Conservation (phyloP, 2,329 filamentous ascomycete species). For the Amauroascus niger region DNA sequence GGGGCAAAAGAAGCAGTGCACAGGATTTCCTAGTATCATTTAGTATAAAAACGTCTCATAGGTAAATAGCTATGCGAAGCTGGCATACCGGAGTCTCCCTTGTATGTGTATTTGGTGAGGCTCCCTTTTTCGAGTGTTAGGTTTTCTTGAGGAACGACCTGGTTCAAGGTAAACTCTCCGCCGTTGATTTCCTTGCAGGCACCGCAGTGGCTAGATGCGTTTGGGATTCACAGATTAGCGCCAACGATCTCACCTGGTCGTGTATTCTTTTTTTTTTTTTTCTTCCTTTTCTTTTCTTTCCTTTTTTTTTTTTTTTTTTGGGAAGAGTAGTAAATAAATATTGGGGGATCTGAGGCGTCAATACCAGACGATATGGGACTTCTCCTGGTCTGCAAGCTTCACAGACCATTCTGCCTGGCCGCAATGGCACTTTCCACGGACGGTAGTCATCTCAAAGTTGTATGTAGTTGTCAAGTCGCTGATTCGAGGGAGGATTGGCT, state of each 20-base stretch:
- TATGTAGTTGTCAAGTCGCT: not conserved
- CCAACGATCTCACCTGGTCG: not conserved
- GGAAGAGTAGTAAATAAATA: no score
- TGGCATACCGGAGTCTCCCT: conserved; percentile 43
- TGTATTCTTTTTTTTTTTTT: no score
- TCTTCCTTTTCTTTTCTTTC: no score
- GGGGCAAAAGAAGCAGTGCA: conserved; percentile 50
- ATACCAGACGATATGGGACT: conserved; percentile 35
- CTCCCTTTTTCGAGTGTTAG: conserved; percentile 46
- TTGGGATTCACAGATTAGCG: not conserved
- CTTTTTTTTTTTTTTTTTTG: no score
- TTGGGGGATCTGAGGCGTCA: no score
- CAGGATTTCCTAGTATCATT: conserved; percentile 39
- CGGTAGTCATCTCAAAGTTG: conserved; percentile 32
- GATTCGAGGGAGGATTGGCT: not conserved
- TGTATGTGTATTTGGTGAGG: conserved; percentile 46
- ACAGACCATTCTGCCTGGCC: conserved; percentile 45
- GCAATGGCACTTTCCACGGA: conserved; percentile 47
- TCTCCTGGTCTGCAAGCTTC: conserved; percentile 35
- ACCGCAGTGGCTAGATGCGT: conserved; percentile 44
- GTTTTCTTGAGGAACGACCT: conserved; percentile 42
- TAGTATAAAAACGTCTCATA: not conserved
- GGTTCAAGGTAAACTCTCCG: conserved; percentile 45
- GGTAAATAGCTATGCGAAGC: not conserved
- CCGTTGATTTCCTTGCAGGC: conserved; percentile 48